Conservation (phyloP, 2,329 filamentous ascomycete genomes). For the Pseudopithomyces chartarum region DNA sequence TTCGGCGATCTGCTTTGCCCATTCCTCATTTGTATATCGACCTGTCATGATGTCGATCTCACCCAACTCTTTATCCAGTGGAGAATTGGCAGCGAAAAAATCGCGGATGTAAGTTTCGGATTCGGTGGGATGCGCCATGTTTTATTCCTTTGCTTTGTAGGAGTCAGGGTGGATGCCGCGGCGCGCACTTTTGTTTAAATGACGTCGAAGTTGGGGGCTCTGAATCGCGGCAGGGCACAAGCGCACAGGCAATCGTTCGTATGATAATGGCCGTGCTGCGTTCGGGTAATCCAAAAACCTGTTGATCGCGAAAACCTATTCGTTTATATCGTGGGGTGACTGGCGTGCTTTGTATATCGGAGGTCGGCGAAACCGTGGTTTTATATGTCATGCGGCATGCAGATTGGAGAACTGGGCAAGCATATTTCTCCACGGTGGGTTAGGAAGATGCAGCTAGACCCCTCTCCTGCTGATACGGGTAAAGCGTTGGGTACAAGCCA, state of each 20-base stretch:
- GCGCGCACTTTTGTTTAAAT: constrained; percentile 12
- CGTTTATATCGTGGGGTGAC: constrained; percentile 23
- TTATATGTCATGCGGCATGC: constrained; percentile 34
- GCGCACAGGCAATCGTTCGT: constrained; percentile 7
- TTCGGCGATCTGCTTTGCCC: constrained; percentile 48
- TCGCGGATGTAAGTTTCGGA: constrained; percentile 40
- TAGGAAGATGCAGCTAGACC: constrained; percentile 26
- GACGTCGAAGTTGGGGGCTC: constrained; percentile 12
- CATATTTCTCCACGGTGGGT: constrained; percentile 26
- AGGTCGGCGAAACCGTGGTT: constrained; percentile 36
- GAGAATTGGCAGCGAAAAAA: constrained; percentile 40
- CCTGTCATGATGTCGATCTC: constrained; percentile 44
- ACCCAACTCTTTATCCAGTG: constrained; percentile 32
- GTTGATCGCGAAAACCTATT: constrained; percentile 2
- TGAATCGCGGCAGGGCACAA: constrained; percentile 1
- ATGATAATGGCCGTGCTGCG: constrained; percentile 13
- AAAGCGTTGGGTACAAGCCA: constrained; percentile 20
- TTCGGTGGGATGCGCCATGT: constrained; percentile 32
- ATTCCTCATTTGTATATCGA: constrained; percentile 53
- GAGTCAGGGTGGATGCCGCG: constrained; percentile 10
- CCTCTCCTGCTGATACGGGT: constrained; percentile 36
- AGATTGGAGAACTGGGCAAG: constrained; percentile 21
- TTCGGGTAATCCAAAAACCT: neutral
- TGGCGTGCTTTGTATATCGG: constrained; percentile 21
- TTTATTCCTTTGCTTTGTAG: constrained; percentile 13